Percentiles rank a stretch among this genome's conserved stretches.
These are phyloP conservation scores for Torulaspora franciscae DNA, from an alignment of 805 yeast species.

Conservation along the genomic window DNA sequence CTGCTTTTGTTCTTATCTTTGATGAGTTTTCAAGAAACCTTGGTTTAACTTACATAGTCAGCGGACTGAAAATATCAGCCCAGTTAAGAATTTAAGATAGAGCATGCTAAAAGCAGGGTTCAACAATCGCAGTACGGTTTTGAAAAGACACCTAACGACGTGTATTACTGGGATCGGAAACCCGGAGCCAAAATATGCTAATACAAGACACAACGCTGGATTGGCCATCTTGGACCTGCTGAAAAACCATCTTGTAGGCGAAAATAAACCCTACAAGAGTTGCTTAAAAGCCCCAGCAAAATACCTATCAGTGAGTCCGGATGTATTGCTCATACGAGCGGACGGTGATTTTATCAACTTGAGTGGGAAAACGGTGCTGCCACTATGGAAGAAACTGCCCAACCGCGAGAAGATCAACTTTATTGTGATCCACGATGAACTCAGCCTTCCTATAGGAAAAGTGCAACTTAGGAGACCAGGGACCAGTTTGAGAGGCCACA, in stretches of 20 bases:
- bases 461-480: constrained; percentile 56
- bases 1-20: not conserved
- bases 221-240: constrained; percentile 46
- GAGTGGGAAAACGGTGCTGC: constrained; percentile 55
- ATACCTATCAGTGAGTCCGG: constrained; percentile 13
- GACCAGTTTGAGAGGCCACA: constrained; percentile 73
- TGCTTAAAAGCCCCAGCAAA: constrained; percentile 12
- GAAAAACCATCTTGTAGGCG: constrained; percentile 23
- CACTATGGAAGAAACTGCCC: constrained; percentile 43
- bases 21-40: not conserved
- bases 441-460: constrained; percentile 61
- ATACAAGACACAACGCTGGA: constrained; percentile 78
- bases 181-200: constrained; percentile 56
- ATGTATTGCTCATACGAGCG: constrained; percentile 47
- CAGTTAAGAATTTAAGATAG: not conserved
- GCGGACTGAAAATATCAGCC: not conserved
- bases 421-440: constrained; percentile 74
- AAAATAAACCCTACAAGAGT: constrained; percentile 11
- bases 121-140: not conserved
- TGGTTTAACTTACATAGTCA: not conserved
- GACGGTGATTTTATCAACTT: constrained; percentile 58
- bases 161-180: constrained; percentile 53
- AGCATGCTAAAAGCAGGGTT: not conserved
- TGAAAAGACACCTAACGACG: constrained; percentile 6
- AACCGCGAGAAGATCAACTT: constrained; percentile 37